Percentiles rank a stretch among this genome's conserved stretches.
These are phyloP conservation scores for Claviceps purpurea DNA, from an alignment of 2,329 filamentous ascomycete genomes.

Conservation along the genomic window DNA sequence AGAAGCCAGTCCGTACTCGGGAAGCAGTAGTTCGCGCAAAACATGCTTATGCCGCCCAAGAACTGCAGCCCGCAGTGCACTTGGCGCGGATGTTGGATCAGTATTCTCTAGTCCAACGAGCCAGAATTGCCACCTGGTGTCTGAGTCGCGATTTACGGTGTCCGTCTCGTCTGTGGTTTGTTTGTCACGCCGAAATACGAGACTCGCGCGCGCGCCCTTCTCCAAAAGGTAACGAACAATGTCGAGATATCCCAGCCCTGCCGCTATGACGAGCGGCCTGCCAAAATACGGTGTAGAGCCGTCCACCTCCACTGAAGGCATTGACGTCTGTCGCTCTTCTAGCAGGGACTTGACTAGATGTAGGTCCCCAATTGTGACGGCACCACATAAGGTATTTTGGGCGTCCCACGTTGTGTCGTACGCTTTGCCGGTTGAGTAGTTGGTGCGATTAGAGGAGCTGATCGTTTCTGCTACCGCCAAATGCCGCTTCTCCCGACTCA, in stretches of 20 bases:
- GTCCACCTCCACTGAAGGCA: neutral
- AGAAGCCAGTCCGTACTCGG: neutral
- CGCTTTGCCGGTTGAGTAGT: neutral
- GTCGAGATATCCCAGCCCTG: neutral
- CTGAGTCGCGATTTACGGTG: too few relatives aligned
- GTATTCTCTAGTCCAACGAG: too few relatives aligned
- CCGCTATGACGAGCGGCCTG: neutral
- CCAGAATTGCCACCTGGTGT: too few relatives aligned
- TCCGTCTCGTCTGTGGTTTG: neutral
- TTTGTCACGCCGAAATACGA: neutral
- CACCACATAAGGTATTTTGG: neutral
- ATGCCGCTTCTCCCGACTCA: neutral
- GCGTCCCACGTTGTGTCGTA: neutral
- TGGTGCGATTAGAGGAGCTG: neutral
- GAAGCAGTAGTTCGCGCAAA: neutral
- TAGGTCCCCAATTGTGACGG: neutral
- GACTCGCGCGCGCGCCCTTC: neutral
- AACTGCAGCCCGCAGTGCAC: slow-evolving; percentile 1
- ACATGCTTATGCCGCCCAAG: neutral
- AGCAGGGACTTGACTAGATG: neutral
- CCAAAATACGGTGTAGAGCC: neutral
- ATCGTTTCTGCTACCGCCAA: neutral
- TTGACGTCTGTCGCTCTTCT: neutral
- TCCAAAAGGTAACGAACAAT: neutral
- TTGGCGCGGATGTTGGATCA: neutral